Evolutionary conservation across 2,329 filamentous ascomycete genomes (phyloP), one percentile per base, ranked within the genome.

Genomic region (Aureobasidium sp.): DNA sequence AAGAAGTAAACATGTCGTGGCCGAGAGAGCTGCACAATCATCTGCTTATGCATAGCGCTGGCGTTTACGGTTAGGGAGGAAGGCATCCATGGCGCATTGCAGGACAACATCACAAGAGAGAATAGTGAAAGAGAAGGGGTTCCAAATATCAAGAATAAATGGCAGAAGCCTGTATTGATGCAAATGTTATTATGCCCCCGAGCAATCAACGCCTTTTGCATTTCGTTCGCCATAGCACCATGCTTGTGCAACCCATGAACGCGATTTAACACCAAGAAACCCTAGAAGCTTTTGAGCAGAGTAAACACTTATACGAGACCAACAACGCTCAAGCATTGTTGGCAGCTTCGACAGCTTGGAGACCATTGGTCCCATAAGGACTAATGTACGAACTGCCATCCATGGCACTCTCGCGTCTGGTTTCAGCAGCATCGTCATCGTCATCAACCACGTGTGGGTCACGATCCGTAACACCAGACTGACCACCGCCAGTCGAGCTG

Each of bases 361-460:
- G 47, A 14, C 60, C 60, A 11, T 59, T 58, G 4, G 59, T 57
- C 19, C 59, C 59, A 42, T 59, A 62, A 0, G 61, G 60, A 24
- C 41, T 42, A 8, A 55, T 41, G n/a, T 55, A 54, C 7, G 42
- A 41, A 21, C 42, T 49, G 21, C 38, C 50, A 14, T 42, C 42
- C 8, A 45, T 45, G 16, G 50, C 57, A 39, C 51, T 54, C 21
- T 34, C 37, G 8, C 53, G 47, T 27, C 48, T 38, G 19, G 27
- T 38, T 6, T 53, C 53, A 16, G 29, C 44, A 10, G 54, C 54
- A 32, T 55, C 55, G 6, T 49, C 54, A 34, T 56, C 24, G n/a
- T 35, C 38, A 2, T 7, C 21, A 4, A 22, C 34, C 41, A 17
- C 24, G 10, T 37, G 27, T 3, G 38, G 22, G 17, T 32, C 37